A percentile compares a stretch with the other conserved stretches of the same genome.
Conservation (phyloP, 169 alveolate species). For the Plasmodium adleri region DNA sequence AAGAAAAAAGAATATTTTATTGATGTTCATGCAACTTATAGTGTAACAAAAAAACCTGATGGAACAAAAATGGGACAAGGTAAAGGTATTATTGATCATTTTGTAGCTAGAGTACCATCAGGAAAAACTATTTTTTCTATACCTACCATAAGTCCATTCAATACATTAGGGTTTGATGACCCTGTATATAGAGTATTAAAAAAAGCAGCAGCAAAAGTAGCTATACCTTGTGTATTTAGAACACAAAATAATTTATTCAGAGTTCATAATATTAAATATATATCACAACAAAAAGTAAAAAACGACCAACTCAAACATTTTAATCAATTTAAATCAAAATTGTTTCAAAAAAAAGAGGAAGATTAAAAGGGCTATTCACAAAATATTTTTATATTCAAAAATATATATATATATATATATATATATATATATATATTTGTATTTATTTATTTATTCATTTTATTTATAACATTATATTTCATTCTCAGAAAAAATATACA, state of each 20-base stretch:
- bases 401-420: no score
- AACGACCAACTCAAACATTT: slow-evolving; percentile 46
- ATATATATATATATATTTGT: no score
- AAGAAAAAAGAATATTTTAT: slow-evolving; percentile 81
- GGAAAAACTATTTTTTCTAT: slow-evolving; percentile 77
- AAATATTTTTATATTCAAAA: no score
- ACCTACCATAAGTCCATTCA: slow-evolving; percentile 69
- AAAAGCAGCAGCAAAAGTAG: slow-evolving; percentile 76
- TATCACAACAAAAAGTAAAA: slow-evolving; percentile 46
- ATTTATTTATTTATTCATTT: no score
- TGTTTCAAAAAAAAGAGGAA: slow-evolving; percentile 22
- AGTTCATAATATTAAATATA: slow-evolving; percentile 56
- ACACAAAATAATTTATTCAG: slow-evolving; percentile 68
- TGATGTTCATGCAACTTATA: slow-evolving; percentile 87
- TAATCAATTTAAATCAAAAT: slow-evolving; percentile 32
- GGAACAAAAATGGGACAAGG: slow-evolving; percentile 90
- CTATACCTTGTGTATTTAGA: slow-evolving; percentile 66
- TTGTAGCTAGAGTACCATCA: slow-evolving; percentile 88
- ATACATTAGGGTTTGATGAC: slow-evolving; percentile 70
- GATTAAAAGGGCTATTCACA: no score
- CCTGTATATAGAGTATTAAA: slow-evolving; percentile 63
- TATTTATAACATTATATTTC: no score
- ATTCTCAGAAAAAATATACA: no score
- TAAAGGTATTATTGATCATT: slow-evolving; percentile 83
- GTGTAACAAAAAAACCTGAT: slow-evolving; percentile 87